Evolutionary conservation across 371 early-diverging fungal genomes (phyloP).

Genomic region (Mortierella sp.): DNA sequence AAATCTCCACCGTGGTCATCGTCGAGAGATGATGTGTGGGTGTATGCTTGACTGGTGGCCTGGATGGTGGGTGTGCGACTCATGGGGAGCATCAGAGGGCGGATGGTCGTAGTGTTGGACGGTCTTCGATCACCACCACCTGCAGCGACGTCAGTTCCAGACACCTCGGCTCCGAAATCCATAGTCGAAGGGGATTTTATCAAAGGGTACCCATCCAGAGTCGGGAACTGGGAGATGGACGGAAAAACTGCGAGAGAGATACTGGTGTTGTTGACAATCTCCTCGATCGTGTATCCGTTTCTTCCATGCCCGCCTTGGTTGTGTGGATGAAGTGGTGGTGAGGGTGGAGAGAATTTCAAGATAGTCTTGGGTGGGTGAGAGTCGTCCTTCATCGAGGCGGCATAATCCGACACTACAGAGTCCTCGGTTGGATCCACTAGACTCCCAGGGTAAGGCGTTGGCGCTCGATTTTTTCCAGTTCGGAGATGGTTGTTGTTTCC

Average conservation of each 20-base stretch:
- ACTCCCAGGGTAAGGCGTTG: conserved; percentile 39
- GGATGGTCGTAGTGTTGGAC: background rate
- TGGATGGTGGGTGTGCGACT: conserved; percentile 43
- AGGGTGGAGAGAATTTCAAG: background rate
- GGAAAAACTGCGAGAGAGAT: background rate
- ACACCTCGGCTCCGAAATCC: background rate
- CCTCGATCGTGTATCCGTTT: conserved; percentile 14
- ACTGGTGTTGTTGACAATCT: conserved; percentile 9
- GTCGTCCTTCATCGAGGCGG: conserved; percentile 10
- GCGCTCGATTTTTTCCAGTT: conserved; percentile 22
- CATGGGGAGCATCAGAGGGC: conserved; percentile 27
- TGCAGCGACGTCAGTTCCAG: background rate
- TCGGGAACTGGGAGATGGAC: conserved; percentile 24
- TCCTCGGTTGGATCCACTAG: conserved; percentile 12
- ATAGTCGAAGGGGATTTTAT: conserved; percentile 29
- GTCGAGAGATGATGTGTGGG: background rate
- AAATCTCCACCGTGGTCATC: background rate
- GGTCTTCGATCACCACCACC: background rate
- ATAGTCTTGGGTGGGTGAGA: background rate
- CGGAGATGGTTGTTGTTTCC: background rate
- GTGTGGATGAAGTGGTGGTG: background rate
- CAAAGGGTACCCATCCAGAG: conserved; percentile 40
- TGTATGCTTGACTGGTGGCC: conserved; percentile 18
- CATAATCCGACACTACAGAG: conserved; percentile 7
- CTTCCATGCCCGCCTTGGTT: background rate